Conservation (phyloP, 805 yeast species). For the Kuraishia ogatae region DNA sequence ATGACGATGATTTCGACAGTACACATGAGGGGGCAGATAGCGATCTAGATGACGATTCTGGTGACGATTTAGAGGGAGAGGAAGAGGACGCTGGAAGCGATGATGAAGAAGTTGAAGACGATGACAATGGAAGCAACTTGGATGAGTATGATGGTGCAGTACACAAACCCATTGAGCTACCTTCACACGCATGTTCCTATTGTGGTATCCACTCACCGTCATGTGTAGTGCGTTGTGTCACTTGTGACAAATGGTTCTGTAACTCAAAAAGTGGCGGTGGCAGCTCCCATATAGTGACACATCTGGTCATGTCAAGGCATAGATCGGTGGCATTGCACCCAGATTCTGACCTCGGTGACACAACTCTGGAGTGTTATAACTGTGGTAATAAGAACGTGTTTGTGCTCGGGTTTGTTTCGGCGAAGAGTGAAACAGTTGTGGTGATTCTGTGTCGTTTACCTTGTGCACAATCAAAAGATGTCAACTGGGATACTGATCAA, state of each 20-base stretch:
- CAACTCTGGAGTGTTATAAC: constrained; percentile 79
- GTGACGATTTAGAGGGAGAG: background rate
- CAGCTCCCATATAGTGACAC: constrained; percentile 75
- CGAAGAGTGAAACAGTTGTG: constrained; percentile 78
- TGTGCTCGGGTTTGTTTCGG: constrained; percentile 77
- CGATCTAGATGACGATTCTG: too few species aligned
- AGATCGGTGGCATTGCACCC: constrained; percentile 66
- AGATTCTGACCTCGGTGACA: constrained; percentile 80
- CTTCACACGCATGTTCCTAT: constrained; percentile 42
- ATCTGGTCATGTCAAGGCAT: constrained; percentile 75
- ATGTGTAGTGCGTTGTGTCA: constrained; percentile 66
- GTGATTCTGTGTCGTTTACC: constrained; percentile 84
- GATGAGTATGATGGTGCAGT: background rate
- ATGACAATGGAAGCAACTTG: background rate
- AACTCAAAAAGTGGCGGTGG: constrained; percentile 48
- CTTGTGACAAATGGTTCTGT: constrained; percentile 86
- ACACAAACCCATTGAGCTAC: constrained; percentile 6
- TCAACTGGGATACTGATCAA: constrained; percentile 78
- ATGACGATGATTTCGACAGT: background rate
- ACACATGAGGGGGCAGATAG: too few species aligned
- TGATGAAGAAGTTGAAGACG: background rate
- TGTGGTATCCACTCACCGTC: constrained; percentile 65
- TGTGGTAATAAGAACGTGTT: constrained; percentile 82
- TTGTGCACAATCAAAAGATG: constrained; percentile 69
- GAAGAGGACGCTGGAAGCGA: background rate